Evolutionary conservation across 83 land plant species (phyloP).

Genomic region (Picea abies): DNA sequence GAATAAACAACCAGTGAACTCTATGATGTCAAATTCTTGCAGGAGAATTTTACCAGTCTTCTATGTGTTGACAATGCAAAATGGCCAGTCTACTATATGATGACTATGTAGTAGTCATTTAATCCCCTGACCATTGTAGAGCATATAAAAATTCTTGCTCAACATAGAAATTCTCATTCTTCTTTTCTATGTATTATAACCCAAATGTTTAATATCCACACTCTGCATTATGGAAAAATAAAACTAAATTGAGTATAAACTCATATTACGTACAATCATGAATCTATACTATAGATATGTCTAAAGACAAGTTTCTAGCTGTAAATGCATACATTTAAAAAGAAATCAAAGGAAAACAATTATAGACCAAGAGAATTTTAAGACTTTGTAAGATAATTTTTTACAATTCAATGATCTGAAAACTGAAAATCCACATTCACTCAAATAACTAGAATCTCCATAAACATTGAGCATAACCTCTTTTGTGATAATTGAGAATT

Average conservation of each 20-base stretch:
- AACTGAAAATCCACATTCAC: background rate
- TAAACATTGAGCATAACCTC: background rate
- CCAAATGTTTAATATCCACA: background rate
- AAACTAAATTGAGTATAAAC: background rate
- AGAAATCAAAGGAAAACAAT: background rate
- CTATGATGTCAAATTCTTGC: conserved; percentile 1
- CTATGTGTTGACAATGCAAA: background rate
- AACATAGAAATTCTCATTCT: background rate
- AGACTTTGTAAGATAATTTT: background rate
- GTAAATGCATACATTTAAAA: background rate
- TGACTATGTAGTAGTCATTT: background rate
- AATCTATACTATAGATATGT: background rate
- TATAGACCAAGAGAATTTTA: background rate
- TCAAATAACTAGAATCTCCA: background rate
- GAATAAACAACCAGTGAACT: background rate
- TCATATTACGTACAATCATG: background rate
- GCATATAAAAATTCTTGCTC: background rate
- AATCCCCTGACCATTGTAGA: background rate
- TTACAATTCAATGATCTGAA: background rate
- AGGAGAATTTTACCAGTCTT: background rate
- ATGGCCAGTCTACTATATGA: background rate
- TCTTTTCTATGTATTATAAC: background rate
- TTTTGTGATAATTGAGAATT: background rate
- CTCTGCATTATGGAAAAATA: background rate
- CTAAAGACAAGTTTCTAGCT: background rate